Percentiles rank a stretch among this genome's conserved stretches.
phyloP scores from a whole-genome alignment of 805 yeast genomes.

The Tetrapisispora pingtungensis region DNA sequence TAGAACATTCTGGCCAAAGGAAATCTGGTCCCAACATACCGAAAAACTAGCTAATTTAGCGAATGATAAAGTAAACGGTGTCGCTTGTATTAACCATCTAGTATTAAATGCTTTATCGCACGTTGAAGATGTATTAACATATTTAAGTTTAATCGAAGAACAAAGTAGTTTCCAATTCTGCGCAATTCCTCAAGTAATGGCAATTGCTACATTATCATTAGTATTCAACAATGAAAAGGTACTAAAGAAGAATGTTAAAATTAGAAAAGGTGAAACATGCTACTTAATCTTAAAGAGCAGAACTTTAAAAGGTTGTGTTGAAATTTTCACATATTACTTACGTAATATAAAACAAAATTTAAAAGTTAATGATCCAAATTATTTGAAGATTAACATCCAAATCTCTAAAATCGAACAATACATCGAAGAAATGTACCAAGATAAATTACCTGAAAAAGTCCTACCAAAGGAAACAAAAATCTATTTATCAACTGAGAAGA shows the following conservation, averaged over 20 bases:
- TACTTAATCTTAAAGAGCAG: constrained; percentile 62
- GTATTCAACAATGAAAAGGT: constrained; percentile 75
- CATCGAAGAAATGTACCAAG: constrained; percentile 68
- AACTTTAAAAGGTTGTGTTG: constrained; percentile 65
- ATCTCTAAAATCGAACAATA: constrained; percentile 87
- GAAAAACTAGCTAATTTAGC: constrained; percentile 46
- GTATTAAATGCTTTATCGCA: constrained; percentile 73
- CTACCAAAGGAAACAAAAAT: constrained; percentile 30
- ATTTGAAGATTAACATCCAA: constrained; percentile 68
- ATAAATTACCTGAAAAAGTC: constrained; percentile 47
- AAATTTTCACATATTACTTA: constrained; percentile 66
- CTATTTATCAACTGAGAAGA: constrained; percentile 33
- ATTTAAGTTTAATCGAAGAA: constrained; percentile 70
- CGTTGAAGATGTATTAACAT: constrained; percentile 65
- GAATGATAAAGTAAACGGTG: constrained; percentile 40
- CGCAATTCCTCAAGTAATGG: constrained; percentile 98
- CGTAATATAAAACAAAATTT: constrained; percentile 71
- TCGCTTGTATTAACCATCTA: constrained; percentile 71
- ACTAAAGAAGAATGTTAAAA: constrained; percentile 65
- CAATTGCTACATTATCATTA: constrained; percentile 87
- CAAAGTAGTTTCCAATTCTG: constrained; percentile 82
- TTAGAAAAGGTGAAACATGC: constrained; percentile 84
- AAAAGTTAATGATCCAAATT: constrained; percentile 76
- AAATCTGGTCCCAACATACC: constrained; percentile 83
- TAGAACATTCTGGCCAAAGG: constrained; percentile 91